These are phyloP conservation scores for Kandelia obovata DNA, from an alignment of 345 rosid species.

Conservation along the genomic window DNA sequence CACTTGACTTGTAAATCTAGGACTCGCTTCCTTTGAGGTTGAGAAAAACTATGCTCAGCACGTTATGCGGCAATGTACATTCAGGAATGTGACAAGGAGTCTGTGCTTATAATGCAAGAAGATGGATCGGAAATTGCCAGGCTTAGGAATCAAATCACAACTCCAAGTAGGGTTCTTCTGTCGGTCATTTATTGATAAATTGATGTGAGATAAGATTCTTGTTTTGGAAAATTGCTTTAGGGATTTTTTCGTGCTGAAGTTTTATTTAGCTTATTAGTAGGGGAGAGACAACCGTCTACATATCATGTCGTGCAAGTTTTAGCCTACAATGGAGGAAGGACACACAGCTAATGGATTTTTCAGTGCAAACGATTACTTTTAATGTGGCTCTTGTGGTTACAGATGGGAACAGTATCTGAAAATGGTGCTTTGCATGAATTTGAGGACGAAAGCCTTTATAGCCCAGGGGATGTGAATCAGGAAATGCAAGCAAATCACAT, in stretches of 20 bases:
- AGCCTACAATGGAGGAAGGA: background rate
- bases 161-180: conserved; percentile 36
- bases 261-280: background rate
- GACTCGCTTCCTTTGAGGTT: conserved; percentile 20
- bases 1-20: conserved; percentile 19
- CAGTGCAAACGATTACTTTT: background rate
- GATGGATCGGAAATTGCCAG: conserved; percentile 48
- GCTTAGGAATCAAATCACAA: conserved; percentile 25
- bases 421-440: conserved; percentile 22
- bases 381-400: conserved; percentile 14
- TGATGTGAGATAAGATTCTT: background rate
- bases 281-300: no score
- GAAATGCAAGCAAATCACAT: conserved; percentile 29
- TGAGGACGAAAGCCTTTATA: conserved; percentile 36
- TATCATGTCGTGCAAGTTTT: background rate
- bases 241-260: background rate
- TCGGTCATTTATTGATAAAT: background rate
- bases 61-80: conserved; percentile 1
- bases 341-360: background rate
- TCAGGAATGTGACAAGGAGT: conserved; percentile 11
- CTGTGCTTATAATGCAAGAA: conserved; percentile 14
- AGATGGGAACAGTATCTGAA: conserved; percentile 50
- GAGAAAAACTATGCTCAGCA: background rate
- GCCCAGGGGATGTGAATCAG: conserved; percentile 6
- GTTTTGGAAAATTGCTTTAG: background rate